These are phyloP conservation scores for Endocalyx cinctus DNA, from an alignment of 2,329 filamentous ascomycete genomes.

Conservation along the genomic window DNA sequence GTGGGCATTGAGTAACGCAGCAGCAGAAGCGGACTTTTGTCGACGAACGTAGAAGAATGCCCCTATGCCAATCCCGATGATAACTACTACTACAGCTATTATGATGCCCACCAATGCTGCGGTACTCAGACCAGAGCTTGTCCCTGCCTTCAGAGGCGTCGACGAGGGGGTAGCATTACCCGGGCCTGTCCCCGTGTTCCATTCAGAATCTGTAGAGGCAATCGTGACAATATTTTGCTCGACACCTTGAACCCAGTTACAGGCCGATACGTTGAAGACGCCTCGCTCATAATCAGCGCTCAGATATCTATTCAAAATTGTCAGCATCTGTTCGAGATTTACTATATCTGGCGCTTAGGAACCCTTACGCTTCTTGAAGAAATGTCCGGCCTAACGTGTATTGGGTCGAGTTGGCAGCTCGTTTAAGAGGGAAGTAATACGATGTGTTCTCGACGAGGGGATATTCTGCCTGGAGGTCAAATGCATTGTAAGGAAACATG, in stretches of 20 bases:
- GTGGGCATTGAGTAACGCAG: no score
- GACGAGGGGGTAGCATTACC: no score
- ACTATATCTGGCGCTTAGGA: no score
- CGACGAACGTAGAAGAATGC: no score
- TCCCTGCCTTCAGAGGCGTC: no score
- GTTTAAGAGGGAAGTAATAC: slow-evolving; percentile 30
- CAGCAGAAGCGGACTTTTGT: no score
- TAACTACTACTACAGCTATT: no score
- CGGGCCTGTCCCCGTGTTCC: no score
- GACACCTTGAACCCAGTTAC: slow-evolving; percentile 29
- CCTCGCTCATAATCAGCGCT: slow-evolving; percentile 36
- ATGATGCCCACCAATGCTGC: no score
- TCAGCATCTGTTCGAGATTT: slow-evolving; percentile 2
- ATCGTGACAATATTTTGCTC: slow-evolving; percentile 27
- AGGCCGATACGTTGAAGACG: slow-evolving; percentile 34
- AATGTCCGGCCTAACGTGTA: slow-evolving; percentile 31
- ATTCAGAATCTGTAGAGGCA: slow-evolving; percentile 14
- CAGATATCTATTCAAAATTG: slow-evolving; percentile 22
- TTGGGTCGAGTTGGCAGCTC: slow-evolving; percentile 27
- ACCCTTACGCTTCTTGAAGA: slow-evolving; percentile 30
- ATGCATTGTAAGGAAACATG: slow-evolving; percentile 27
- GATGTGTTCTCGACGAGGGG: slow-evolving; percentile 25
- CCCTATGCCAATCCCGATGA: no score
- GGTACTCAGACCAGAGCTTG: no score
- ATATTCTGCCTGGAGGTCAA: slow-evolving; percentile 25